Percentiles rank a stretch among this genome's conserved stretches.
These are phyloP conservation scores for Claviceps capensis DNA, from an alignment of 2,329 filamentous ascomycete species.

Conservation along the genomic window DNA sequence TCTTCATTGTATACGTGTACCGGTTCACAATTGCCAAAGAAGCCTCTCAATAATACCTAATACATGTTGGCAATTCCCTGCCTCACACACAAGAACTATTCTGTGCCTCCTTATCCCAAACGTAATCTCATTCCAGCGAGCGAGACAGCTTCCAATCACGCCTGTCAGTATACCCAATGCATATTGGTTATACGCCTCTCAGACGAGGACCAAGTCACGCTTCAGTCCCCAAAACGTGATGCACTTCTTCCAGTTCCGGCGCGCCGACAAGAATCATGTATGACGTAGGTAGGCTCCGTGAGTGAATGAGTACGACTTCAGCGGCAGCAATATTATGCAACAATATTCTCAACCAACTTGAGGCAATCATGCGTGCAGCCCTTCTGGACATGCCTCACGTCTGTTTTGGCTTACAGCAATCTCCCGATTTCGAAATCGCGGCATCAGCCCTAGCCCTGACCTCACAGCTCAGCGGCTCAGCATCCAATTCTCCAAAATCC, in stretches of 20 bases:
- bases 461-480: slow-evolving; percentile 19
- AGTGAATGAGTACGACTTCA: background rate
- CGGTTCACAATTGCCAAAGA: background rate
- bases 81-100: too few relatives aligned
- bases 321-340: background rate
- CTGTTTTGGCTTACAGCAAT: slow-evolving; percentile 39
- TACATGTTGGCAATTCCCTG: background rate
- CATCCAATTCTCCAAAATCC: slow-evolving; percentile 40
- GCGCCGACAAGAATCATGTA: too few relatives aligned
- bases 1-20: slow-evolving; percentile 12
- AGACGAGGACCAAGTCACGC: too few relatives aligned
- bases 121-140: too few relatives aligned
- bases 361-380: background rate
- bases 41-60: slow-evolving; percentile 4
- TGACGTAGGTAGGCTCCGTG: too few relatives aligned
- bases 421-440: slow-evolving; percentile 31
- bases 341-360: background rate
- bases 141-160: too few relatives aligned
- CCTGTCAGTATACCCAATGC: too few relatives aligned
- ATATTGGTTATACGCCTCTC: too few relatives aligned
- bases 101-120: too few relatives aligned
- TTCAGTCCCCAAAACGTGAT: too few relatives aligned
- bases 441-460: slow-evolving; percentile 32
- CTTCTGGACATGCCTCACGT: background rate
- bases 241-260: too few relatives aligned